A percentile compares a stretch with the other conserved stretches of the same genome.
Conservation (phyloP, 1,139 yeast species). For the Debaryomyces sp. region DNA sequence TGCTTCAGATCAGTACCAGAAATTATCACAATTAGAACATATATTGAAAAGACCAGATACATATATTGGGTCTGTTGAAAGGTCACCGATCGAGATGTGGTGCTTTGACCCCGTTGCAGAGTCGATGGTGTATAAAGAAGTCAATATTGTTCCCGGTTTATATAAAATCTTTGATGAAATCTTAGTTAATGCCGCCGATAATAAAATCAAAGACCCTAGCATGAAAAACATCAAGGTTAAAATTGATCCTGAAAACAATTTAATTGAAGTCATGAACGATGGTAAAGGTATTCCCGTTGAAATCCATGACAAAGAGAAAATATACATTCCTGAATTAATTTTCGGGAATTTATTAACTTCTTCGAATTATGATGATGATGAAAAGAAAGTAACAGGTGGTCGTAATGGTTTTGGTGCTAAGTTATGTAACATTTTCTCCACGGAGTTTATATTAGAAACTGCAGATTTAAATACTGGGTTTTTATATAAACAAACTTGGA, state of each 20-base stretch:
- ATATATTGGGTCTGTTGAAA: constrained; percentile 93
- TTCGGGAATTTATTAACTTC: constrained; percentile 95
- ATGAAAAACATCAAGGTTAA: constrained; percentile 86
- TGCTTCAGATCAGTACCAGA: constrained; percentile 85
- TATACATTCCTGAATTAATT: constrained; percentile 93
- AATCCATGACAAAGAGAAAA: constrained; percentile 87
- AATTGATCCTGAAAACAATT: constrained; percentile 74
- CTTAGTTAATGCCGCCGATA: constrained; percentile 97
- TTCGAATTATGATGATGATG: constrained; percentile 92
- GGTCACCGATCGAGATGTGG: constrained; percentile 83
- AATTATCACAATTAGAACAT: constrained; percentile 93
- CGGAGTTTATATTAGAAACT: constrained; percentile 85
- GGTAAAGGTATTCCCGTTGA: constrained; percentile 97
- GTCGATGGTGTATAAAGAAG: constrained; percentile 71
- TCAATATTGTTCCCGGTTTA: constrained; percentile 89
- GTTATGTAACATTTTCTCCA: constrained; percentile 84
- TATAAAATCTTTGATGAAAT: constrained; percentile 98
- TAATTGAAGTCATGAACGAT: constrained; percentile 83
- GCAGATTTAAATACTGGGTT: constrained; percentile 71
- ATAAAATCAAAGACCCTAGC: constrained; percentile 89
- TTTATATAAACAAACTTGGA: constrained; percentile 83
- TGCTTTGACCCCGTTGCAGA: constrained; percentile 70
- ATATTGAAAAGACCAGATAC: constrained; percentile 97
- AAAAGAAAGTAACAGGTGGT: constrained; percentile 97
- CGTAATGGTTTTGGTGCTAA: constrained; percentile 99